Evolutionary conservation across 129 eudicot genomes (phyloP), one percentile per base, ranked within the genome.

Genomic region (Helianthus tuberosus): DNA sequence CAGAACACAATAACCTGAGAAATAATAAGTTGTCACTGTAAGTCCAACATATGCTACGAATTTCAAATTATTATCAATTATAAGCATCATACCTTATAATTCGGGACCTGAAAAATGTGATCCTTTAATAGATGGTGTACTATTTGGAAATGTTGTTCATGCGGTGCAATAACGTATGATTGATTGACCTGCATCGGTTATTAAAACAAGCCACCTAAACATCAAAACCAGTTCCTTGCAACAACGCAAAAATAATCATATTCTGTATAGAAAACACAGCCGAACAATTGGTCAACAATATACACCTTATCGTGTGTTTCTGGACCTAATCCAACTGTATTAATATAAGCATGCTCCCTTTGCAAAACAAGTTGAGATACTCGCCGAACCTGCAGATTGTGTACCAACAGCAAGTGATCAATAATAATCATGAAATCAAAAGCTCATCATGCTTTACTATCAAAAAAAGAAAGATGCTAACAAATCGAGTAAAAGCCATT

Each of bases 281-380:
- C 2, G 7, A 64, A 70, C 47, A 7, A 39, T 17, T 8, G 59
- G 59, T 55, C 43, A 73, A 23, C 20, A 44, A 13, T 5, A 39
- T 72, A 49, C 82, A 93, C 98, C 96, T 88, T 90, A 25, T 72
- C 72, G 39, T 63, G 84, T 11, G 99, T 90, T 67, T 88, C 97
- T 62, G 86, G 68, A 72, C 88, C 89, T 57, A 84, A 64, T 58
- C 96, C 97, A 32, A 89, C 86, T 15, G 96, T 86, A 69, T 94
- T 86, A 35, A 94, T 80, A 62, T 86, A 87, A 6, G 77, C 93
- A 83, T 91, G 91, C 32, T 94, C 99, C 75, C 93, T 81, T 79
- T 88, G 78, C 70, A 94, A 66, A 75, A 91, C 93, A 71, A 94
- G 96, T 64, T 94, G 99, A 49, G 96, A 91, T 75, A 91, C 64